Evolutionary conservation across 75 land plant species (phyloP), one percentile per base, ranked within the genome.

Genomic region (Gnetum montanum): DNA sequence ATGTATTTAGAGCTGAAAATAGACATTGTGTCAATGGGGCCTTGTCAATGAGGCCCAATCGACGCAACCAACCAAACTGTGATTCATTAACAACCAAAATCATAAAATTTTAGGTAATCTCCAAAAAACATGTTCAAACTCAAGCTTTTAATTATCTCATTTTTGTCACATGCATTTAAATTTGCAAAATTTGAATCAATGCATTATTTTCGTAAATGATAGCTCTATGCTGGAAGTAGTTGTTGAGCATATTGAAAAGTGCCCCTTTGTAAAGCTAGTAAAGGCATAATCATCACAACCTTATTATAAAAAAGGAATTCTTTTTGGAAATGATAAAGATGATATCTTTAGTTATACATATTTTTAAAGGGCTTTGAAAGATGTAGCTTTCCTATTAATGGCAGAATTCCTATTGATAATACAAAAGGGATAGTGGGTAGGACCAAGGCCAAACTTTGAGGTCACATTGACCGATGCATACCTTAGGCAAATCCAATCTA

Each of bases 221-320:
- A 88, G 93, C 72, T 66, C 75, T 26, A 66, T 92, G 31, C 64
- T 76, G 22, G 30, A 68, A 51, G 78, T 66, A 15, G 59, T 88
- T n/a, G 79, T 66, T 10, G 70, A 64, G 5, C 97, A 92, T 68
- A 4, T 78, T 0, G 70, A 60, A 61, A 81, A 62, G 66, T 92
- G 97, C 64, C 97, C 93, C n/a, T 64, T 68, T 3, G 30, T 57
- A 8, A 82, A 84, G 61, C 89, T 74, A 60, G 51, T 59, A 23
- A 61, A 70, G 18, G 64, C 69, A 7, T 68, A 81, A 57, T 26
- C 71, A 37, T 12, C 13, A 11, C 78, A 78, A 29, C 69, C 78
- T 6, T 88, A 66, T 49, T 84, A 76, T 48, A 41, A 70, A 3
- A 78, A 81, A 58, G 92, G 89, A 18, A 55, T 88, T 8, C 87